A percentile compares a stretch with the other conserved stretches of the same genome.
Conservation (phyloP, 495 filamentous ascomycete genomes). For the Xylaria cubensis region DNA sequence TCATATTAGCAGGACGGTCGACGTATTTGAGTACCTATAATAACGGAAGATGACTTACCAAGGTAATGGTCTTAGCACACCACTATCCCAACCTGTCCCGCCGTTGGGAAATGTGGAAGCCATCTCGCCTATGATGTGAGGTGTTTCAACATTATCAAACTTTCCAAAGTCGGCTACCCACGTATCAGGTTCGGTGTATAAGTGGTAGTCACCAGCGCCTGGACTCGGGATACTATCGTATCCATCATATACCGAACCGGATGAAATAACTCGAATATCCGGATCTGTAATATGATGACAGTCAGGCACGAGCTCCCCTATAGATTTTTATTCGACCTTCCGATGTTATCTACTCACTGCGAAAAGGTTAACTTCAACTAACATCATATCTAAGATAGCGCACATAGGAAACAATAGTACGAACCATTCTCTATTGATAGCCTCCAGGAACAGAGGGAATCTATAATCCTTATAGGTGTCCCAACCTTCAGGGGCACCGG, state of each 20-base stretch:
- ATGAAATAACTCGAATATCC: constrained; percentile 65
- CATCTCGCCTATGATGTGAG: constrained; percentile 60
- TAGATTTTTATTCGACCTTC: too few relatives aligned
- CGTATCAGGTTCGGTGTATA: constrained; percentile 44
- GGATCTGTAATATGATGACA: constrained; percentile 47
- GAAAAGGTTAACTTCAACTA: neutral
- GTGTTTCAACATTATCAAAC: constrained; percentile 57
- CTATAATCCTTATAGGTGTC: constrained; percentile 62
- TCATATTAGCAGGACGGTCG: constrained; percentile 46
- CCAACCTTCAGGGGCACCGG: constrained; percentile 42
- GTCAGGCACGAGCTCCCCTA: neutral
- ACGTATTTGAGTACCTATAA: constrained; percentile 24
- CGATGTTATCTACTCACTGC: constrained; percentile 8
- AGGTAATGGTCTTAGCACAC: constrained; percentile 42
- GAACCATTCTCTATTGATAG: constrained; percentile 57
- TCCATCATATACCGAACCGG: constrained; percentile 50
- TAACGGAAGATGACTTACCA: constrained; percentile 33
- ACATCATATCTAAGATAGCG: neutral
- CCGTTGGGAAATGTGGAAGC: constrained; percentile 61
- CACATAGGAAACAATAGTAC: neutral
- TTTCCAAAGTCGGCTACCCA: constrained; percentile 46
- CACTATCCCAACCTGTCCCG: constrained; percentile 53
- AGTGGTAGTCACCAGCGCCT: constrained; percentile 54
- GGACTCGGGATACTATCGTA: constrained; percentile 48
- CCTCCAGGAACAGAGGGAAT: constrained; percentile 62